A percentile compares a stretch with the other conserved stretches of the same genome.
phyloP scores from a whole-genome alignment of 495 filamentous ascomycete genomes.

The Chaetomium cochliodes region DNA sequence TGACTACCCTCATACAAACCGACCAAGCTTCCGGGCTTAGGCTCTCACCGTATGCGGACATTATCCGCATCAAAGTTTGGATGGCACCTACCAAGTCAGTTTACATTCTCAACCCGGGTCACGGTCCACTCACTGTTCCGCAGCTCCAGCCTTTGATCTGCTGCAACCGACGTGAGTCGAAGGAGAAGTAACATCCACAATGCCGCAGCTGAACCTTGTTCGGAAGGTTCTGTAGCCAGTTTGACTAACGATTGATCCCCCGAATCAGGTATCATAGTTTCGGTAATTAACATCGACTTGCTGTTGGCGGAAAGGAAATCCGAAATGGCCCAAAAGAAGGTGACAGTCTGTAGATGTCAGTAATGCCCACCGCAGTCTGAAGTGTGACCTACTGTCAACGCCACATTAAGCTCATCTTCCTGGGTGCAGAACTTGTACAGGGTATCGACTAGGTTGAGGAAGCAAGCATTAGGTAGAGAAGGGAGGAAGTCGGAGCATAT shows the following conservation, averaged over 20 bases:
- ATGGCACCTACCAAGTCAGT: constrained; percentile 58
- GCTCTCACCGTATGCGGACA: constrained; percentile 84
- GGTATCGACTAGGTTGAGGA: constrained; percentile 81
- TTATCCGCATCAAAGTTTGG: constrained; percentile 85
- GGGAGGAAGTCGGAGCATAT: constrained; percentile 92
- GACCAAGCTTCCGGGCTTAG: constrained; percentile 78
- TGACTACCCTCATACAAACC: constrained; percentile 73
- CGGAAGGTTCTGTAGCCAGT: constrained; percentile 51
- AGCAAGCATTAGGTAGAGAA: constrained; percentile 71
- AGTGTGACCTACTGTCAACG: constrained; percentile 64
- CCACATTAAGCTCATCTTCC: constrained; percentile 90
- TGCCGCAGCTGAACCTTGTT: constrained; percentile 56
- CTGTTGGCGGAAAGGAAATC: constrained; percentile 67
- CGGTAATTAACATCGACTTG: constrained; percentile 47
- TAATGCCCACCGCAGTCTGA: neutral
- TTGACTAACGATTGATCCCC: constrained; percentile 50
- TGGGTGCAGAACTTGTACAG: constrained; percentile 85
- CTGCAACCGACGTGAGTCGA: constrained; percentile 71
- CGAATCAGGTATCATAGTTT: constrained; percentile 51
- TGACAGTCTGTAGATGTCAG: constrained; percentile 63
- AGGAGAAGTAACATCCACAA: constrained; percentile 85
- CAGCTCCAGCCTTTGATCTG: constrained; percentile 77
- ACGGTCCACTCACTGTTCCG: constrained; percentile 65
- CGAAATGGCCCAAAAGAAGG: constrained; percentile 92
- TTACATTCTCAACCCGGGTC: neutral